Conservation (phyloP, 169 alveolate species). For the Miamiensis avidus region DNA sequence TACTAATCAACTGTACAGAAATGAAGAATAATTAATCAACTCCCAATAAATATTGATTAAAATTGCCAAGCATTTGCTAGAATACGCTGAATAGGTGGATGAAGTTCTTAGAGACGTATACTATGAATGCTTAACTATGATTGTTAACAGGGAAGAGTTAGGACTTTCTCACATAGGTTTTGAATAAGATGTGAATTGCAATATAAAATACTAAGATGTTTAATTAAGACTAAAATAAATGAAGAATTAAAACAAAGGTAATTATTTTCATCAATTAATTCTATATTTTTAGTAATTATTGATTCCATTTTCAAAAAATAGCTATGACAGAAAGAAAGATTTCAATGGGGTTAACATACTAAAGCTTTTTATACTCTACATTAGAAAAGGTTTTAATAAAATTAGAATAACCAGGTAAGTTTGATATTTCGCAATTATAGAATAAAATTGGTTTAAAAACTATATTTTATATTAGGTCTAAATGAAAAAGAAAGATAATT, state of each 20-base stretch:
- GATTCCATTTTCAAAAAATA: background rate
- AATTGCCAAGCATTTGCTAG: slow-evolving; percentile 13
- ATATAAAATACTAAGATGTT: background rate
- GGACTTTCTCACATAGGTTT: slow-evolving; percentile 18
- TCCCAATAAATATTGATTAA: slow-evolving; percentile 4
- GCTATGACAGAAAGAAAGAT: background rate
- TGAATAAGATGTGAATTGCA: background rate
- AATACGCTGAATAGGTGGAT: slow-evolving; percentile 21
- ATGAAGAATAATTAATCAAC: slow-evolving; percentile 13
- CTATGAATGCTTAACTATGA: slow-evolving; percentile 6
- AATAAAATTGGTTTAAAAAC: no score
- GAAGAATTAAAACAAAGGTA: background rate
- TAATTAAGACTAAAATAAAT: background rate
- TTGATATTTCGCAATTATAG: no score
- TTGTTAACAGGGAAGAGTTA: slow-evolving; percentile 14
- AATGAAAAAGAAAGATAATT: slow-evolving; percentile 57
- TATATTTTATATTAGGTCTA: slow-evolving; percentile 1
- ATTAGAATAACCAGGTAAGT: background rate
- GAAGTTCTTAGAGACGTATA: slow-evolving; percentile 15
- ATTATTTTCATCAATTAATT: no score
- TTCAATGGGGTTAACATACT: slow-evolving; percentile 3
- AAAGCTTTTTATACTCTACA: slow-evolving; percentile 2
- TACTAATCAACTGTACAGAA: background rate
- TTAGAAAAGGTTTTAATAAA: slow-evolving; percentile 13
- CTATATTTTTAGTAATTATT: no score